phyloP scores from a whole-genome alignment of 495 filamentous ascomycete genomes.

The Lepraria neglecta region DNA sequence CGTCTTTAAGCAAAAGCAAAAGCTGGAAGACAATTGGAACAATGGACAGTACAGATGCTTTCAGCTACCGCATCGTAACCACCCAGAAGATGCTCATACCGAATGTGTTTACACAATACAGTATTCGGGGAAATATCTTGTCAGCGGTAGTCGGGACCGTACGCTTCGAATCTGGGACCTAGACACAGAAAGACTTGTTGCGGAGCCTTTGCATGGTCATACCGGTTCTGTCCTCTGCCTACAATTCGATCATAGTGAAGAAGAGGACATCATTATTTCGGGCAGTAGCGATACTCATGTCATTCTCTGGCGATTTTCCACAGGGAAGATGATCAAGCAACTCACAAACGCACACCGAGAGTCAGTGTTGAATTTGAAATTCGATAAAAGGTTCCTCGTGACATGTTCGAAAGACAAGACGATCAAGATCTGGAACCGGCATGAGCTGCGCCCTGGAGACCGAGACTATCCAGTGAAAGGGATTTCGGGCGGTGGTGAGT shows the following conservation, averaged over 20 bases:
- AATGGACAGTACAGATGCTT: slow-evolving; percentile 76
- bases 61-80: slow-evolving; percentile 76
- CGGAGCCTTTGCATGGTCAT: slow-evolving; percentile 68
- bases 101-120: slow-evolving; percentile 97
- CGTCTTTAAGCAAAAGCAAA: slow-evolving; percentile 78
- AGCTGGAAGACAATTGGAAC: slow-evolving; percentile 88
- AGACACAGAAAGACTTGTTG: slow-evolving; percentile 66
- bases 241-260: slow-evolving; percentile 88
- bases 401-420: slow-evolving; percentile 96
- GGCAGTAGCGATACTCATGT: slow-evolving; percentile 87
- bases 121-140: slow-evolving; percentile 74
- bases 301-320: slow-evolving; percentile 90
- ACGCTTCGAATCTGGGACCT: slow-evolving; percentile 89
- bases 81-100: slow-evolving; percentile 73
- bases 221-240: slow-evolving; percentile 84
- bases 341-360: slow-evolving; percentile 73
- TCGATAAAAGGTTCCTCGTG: slow-evolving; percentile 82
- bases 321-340: slow-evolving; percentile 68
- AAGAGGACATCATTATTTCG: slow-evolving; percentile 86
- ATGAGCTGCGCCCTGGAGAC: slow-evolving; percentile 58
- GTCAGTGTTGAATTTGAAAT: slow-evolving; percentile 91
- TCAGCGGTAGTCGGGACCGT: slow-evolving; percentile 86
- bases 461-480: slow-evolving; percentile 55
- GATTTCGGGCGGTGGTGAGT: slow-evolving; percentile 36
- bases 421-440: slow-evolving; percentile 91